Base-by-base conservation (phyloP, 768 basidiomycete species). In the Pleurotus tuber-regium region DNA sequence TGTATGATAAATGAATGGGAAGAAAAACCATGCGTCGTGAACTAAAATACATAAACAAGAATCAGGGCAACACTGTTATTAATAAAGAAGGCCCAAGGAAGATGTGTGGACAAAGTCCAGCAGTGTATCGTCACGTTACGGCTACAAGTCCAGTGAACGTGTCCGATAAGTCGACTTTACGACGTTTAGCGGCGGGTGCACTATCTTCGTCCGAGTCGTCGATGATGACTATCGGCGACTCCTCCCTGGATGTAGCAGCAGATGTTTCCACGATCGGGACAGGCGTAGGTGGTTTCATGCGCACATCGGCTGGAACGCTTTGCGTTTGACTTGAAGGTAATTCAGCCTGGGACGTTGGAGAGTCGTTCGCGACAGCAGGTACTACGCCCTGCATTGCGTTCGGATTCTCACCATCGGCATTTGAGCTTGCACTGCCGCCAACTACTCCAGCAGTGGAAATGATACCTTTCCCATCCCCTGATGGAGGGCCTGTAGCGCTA, bases 151-250 rank as follows among this genome's bases (percentile, higher is more conserved):
- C n/a, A n/a, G n/a, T n/a, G n/a, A n/a, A n/a, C n/a, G n/a, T n/a
- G n/a, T n/a, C n/a, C n/a, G n/a, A n/a, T n/a, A n/a, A n/a, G 16
- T 74, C 74, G 16, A 79, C 50, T 63, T 76, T 79, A 60, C 86
- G 75, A 56, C 78, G 78, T 68, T 87, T 89, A 47, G 69, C 62
- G 24, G 68, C 74, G 38, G 84, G 82, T 29, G 72, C 76, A 39
- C 80, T 75, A 31, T 78, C 75, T 28, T 58, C 55, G 24, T 80
- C 78, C 21, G 77, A 77, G 49, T 86, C 84, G 54, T 87, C 85
- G 26, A 84, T 71, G 39, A 83, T 68, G 35, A 87, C 70, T 28
- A 83, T 77, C n/a, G 84, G 79, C 8, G 82, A 76, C 31, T 61
- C 63, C 43, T 18, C 54, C 59, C 65, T 54, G 61, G 18, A 56